Evolutionary conservation across 805 yeast species (phyloP).

Genomic region (Schizosaccharomyces japonicus): DNA sequence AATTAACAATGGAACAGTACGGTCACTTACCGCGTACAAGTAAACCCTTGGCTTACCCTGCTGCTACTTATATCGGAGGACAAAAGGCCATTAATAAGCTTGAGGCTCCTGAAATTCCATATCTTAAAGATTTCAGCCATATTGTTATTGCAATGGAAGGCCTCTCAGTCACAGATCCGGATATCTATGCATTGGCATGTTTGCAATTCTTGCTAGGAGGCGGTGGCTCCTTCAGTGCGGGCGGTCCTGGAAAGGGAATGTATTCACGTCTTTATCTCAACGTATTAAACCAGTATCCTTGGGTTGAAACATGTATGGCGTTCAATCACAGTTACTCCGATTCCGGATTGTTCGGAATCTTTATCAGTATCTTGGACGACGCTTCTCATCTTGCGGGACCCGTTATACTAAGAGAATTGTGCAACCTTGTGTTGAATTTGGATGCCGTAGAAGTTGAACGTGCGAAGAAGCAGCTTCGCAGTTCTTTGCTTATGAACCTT

Average conservation of each 20-base stretch:
- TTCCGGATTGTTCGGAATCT: conserved; percentile 75
- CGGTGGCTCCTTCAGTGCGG: conserved; percentile 92
- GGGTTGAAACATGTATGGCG: conserved; percentile 66
- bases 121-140: conserved; percentile 40
- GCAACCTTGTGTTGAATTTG: conserved; percentile 17
- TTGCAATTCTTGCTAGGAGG: conserved; percentile 83
- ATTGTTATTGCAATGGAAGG: conserved; percentile 78
- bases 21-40: conserved; percentile 24
- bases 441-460: conserved; percentile 52
- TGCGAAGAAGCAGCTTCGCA: conserved; percentile 77
- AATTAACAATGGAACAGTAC: conserved; percentile 35
- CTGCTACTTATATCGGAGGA: conserved; percentile 38
- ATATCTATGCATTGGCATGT: conserved; percentile 72
- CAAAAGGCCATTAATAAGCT: conserved; percentile 11
- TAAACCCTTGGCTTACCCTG: conserved; percentile 9
- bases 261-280: conserved; percentile 79
- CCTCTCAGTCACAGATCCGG: conserved; percentile 56
- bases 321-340: conserved; percentile 80
- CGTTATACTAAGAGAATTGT: conserved; percentile 42
- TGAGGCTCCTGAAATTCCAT: conserved; percentile 14
- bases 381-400: conserved; percentile 71
- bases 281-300: conserved; percentile 75
- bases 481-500: conserved; percentile 72
- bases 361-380: conserved; percentile 62
- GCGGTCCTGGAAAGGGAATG: conserved; percentile 99